phyloP scores from a whole-genome alignment of 2,329 filamentous ascomycete genomes.

The Alternaria burnsii region DNA sequence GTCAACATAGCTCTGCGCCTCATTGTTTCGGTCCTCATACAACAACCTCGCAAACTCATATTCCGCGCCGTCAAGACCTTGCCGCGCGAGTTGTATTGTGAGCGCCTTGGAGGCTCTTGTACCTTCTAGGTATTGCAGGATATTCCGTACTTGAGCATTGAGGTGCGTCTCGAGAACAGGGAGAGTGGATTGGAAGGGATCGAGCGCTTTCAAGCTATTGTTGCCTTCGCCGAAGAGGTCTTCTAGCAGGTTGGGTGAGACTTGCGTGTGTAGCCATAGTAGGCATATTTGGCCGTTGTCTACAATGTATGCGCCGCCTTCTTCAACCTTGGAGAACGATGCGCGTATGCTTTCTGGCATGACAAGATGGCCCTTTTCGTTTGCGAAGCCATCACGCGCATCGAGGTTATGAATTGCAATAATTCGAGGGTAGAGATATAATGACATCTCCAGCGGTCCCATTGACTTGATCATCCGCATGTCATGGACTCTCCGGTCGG shows the following conservation, averaged over 20 bases:
- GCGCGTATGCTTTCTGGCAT: slow-evolving; percentile 83
- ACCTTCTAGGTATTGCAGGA: slow-evolving; percentile 83
- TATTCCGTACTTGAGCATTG: slow-evolving; percentile 93
- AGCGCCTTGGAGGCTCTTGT: slow-evolving; percentile 86
- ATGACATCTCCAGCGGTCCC: slow-evolving; percentile 82
- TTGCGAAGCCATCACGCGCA: slow-evolving; percentile 89
- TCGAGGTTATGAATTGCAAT: slow-evolving; percentile 90
- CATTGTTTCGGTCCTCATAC: slow-evolving; percentile 95
- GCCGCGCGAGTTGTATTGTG: slow-evolving; percentile 87
- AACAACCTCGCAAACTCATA: slow-evolving; percentile 93
- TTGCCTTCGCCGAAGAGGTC: slow-evolving; percentile 88
- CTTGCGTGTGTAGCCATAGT: slow-evolving; percentile 90
- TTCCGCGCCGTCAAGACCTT: slow-evolving; percentile 92
- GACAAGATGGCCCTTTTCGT: slow-evolving; percentile 85
- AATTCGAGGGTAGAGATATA: slow-evolving; percentile 96
- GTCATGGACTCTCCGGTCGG: slow-evolving; percentile 89
- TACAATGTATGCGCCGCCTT: slow-evolving; percentile 91
- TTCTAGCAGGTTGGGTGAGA: slow-evolving; percentile 87
- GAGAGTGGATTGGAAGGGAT: slow-evolving; percentile 80
- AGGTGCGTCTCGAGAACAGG: slow-evolving; percentile 90
- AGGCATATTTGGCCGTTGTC: slow-evolving; percentile 94
- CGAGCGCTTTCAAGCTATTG: slow-evolving; percentile 75
- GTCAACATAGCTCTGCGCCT: slow-evolving; percentile 97
- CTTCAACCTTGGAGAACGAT: slow-evolving; percentile 86
- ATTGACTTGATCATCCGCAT: slow-evolving; percentile 89